Conservation (phyloP, 169 alveolate species). For the Eimeria acervulina region DNA sequence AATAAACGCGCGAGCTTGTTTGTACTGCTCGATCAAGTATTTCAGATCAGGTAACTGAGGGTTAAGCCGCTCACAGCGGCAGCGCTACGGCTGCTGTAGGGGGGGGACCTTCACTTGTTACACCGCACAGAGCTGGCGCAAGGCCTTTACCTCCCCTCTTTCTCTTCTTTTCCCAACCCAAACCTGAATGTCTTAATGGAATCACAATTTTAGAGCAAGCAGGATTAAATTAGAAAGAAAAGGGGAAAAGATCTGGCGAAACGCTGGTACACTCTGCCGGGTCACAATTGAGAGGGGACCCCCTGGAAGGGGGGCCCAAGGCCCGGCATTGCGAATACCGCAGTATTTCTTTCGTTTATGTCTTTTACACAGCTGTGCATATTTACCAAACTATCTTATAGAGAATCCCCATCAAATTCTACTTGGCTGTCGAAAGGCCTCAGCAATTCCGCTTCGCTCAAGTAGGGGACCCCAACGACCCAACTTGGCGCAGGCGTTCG, state of each 20-base stretch:
- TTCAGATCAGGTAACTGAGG: conserved; percentile 39
- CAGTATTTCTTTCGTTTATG: background rate
- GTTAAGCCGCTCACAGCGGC: conserved; percentile 47
- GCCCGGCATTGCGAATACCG: background rate
- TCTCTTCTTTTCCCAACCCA: background rate
- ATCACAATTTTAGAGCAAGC: background rate
- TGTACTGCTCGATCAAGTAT: conserved; percentile 6
- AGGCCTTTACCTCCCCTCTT: background rate
- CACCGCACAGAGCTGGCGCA: conserved; percentile 52
- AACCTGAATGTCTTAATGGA: conserved; percentile 30
- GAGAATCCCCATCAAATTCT: background rate
- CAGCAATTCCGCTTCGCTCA: background rate
- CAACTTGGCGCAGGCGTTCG: background rate
- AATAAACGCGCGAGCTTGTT: conserved; percentile 16
- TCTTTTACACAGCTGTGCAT: background rate
- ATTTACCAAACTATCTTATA: background rate
- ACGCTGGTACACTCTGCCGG: background rate
- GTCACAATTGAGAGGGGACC: conserved; percentile 60
- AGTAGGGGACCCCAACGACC: conserved; percentile 21
- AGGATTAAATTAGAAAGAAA: background rate
- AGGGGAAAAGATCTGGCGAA: background rate
- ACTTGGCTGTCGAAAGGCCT: background rate
- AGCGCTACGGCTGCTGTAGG: conserved; percentile 64
- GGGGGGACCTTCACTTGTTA: conserved; percentile 60
- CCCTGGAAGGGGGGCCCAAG: conserved; percentile 26